Conservation (phyloP, 208 protist genomes). For the Leishmania turanica region DNA sequence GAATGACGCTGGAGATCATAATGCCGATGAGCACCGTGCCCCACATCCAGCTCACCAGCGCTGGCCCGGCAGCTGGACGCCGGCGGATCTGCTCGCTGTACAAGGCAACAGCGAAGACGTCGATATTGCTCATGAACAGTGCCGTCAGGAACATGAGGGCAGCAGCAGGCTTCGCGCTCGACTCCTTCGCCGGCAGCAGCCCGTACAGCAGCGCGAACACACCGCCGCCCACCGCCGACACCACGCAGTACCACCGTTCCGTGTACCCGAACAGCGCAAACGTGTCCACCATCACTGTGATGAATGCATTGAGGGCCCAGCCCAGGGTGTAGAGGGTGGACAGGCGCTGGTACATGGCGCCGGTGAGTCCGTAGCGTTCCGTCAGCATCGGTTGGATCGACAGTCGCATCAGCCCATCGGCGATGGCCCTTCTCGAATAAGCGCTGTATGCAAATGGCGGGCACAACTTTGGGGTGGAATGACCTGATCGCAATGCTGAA, state of each 20-base stretch:
- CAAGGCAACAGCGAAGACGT: constrained; percentile 66
- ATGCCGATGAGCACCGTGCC: constrained; percentile 43
- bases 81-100: constrained; percentile 68
- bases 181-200: constrained; percentile 43
- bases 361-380: constrained; percentile 41
- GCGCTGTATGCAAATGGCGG: constrained; percentile 49
- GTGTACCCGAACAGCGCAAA: constrained; percentile 71
- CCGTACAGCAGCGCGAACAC: constrained; percentile 52
- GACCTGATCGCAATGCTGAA: constrained; percentile 42
- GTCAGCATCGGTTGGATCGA: constrained; percentile 58
- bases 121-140: constrained; percentile 61
- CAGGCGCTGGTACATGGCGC: constrained; percentile 55
- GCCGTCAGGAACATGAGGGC: constrained; percentile 56
- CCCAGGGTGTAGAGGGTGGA: constrained; percentile 51
- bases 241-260: constrained; percentile 73
- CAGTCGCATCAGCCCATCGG: constrained; percentile 50
- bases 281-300: constrained; percentile 62
- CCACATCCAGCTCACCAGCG: constrained; percentile 72
- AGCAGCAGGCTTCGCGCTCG: constrained; percentile 37
- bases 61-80: constrained; percentile 36
- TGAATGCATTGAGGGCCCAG: constrained; percentile 70
- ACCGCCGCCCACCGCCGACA: constrained; percentile 53
- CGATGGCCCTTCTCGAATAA: constrained; percentile 58
- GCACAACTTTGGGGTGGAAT: constrained; percentile 49
- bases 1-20: constrained; percentile 41